Conservation (phyloP, 306 rosid species). For the Sicyos edulis region DNA sequence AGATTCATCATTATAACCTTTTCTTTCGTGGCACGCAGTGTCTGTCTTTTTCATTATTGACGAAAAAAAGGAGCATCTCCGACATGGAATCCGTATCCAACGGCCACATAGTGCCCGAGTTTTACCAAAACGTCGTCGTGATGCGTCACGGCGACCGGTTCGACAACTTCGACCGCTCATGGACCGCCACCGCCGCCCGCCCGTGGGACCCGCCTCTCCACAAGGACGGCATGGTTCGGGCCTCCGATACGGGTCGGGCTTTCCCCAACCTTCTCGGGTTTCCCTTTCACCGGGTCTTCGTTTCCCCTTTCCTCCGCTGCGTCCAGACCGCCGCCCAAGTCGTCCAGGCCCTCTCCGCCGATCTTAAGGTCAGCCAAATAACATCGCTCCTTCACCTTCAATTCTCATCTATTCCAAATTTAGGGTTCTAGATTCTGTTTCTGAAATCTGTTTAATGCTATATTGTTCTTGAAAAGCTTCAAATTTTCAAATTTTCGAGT, state of each 20-base stretch:
- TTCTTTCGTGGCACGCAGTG: too few relatives aligned
- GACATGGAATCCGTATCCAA: background rate
- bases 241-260: slow-evolving; percentile 50
- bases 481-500: too few relatives aligned
- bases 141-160: slow-evolving; percentile 95
- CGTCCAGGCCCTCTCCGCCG: slow-evolving; percentile 42
- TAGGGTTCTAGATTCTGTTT: too few relatives aligned
- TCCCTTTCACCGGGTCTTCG: slow-evolving; percentile 59
- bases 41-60: too few relatives aligned
- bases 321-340: slow-evolving; percentile 69
- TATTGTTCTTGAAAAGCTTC: too few relatives aligned
- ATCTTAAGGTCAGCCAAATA: slow-evolving; percentile 40
- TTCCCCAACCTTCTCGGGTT: slow-evolving; percentile 39
- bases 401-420: too few relatives aligned
- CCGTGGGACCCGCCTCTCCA: slow-evolving; percentile 84
- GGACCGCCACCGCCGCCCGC: slow-evolving; percentile 43
- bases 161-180: slow-evolving; percentile 50
- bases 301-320: slow-evolving; percentile 93
- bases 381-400: too few relatives aligned
- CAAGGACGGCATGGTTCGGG: slow-evolving; percentile 47
- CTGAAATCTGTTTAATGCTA: too few relatives aligned
- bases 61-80: slow-evolving; percentile 27
- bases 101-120: slow-evolving; percentile 15
- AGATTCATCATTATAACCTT: too few relatives aligned
- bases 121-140: slow-evolving; percentile 65